Conservation (phyloP, 306 rosid genomes). For the Quercus parvula region DNA sequence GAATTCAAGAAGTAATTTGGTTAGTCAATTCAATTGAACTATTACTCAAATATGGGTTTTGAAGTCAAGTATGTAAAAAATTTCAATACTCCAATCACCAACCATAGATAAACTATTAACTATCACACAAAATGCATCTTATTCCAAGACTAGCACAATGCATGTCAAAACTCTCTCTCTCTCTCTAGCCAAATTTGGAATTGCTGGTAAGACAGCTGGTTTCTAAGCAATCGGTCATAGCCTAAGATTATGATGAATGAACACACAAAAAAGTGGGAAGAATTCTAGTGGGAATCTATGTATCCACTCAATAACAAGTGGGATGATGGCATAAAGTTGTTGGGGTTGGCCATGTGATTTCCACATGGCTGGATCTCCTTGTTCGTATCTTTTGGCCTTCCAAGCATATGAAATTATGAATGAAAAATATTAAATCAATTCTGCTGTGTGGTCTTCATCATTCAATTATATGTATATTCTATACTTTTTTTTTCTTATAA, state of each 20-base stretch:
- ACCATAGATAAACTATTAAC: no score
- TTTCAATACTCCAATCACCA: no score
- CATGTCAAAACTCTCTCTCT: no score
- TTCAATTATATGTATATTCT: slow-evolving; percentile 5
- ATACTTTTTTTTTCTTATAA: background rate
- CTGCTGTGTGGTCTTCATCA: slow-evolving; percentile 12
- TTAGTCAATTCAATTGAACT: no score
- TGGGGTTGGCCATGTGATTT: slow-evolving; percentile 32
- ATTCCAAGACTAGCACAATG: no score
- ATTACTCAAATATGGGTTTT: no score
- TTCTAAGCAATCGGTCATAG: background rate
- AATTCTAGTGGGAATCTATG: slow-evolving; percentile 30
- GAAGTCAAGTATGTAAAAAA: no score
- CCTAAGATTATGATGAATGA: background rate
- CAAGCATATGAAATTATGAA: slow-evolving; percentile 7
- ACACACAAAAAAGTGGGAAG: background rate
- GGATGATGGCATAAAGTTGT: background rate
- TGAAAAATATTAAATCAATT: slow-evolving; percentile 1
- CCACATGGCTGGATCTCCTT: slow-evolving; percentile 15
- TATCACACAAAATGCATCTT: no score
- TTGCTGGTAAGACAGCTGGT: slow-evolving; percentile 8
- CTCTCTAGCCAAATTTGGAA: background rate
- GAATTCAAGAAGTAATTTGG: no score
- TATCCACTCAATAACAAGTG: slow-evolving; percentile 29
- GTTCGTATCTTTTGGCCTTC: background rate